These are phyloP conservation scores for Silene latifolia DNA, from an alignment of 148 eudicot species.

Conservation along the genomic window DNA sequence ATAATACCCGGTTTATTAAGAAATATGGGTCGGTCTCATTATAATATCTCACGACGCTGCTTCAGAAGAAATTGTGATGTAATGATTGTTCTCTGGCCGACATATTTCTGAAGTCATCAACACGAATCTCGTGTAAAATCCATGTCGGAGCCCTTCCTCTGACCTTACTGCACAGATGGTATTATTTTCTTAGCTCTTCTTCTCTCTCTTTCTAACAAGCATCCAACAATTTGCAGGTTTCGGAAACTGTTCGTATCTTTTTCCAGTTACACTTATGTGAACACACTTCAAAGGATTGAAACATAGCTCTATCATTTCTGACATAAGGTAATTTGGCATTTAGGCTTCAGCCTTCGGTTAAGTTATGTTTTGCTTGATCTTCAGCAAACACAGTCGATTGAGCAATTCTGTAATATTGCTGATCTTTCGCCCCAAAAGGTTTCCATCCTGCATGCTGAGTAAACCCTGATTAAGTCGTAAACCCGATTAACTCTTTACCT, in stretches of 20 bases:
- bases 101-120: no score
- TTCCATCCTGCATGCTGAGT: no score
- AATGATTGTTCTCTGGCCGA: no score
- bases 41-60: no score
- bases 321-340: slow-evolving; percentile 10
- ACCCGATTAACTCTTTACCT: no score
- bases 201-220: not conserved
- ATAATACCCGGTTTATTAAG: not conserved
- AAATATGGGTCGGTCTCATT: no score
- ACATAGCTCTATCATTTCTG: slow-evolving; percentile 13
- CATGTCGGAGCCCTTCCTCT: not conserved
- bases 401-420: no score
- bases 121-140: no score
- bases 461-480: no score
- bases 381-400: no score
- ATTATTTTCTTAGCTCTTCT: not conserved
- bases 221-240: slow-evolving; percentile 48
- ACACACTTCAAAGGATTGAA: slow-evolving; percentile 58
- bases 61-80: no score
- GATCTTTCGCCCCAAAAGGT: no score
- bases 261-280: slow-evolving; percentile 80
- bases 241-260: slow-evolving; percentile 71
- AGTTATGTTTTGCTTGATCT: not conserved
- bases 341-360: not conserved
- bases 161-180: not conserved